Conservation (phyloP, 805 yeast species). For the Saccharomycopsis amapae region DNA sequence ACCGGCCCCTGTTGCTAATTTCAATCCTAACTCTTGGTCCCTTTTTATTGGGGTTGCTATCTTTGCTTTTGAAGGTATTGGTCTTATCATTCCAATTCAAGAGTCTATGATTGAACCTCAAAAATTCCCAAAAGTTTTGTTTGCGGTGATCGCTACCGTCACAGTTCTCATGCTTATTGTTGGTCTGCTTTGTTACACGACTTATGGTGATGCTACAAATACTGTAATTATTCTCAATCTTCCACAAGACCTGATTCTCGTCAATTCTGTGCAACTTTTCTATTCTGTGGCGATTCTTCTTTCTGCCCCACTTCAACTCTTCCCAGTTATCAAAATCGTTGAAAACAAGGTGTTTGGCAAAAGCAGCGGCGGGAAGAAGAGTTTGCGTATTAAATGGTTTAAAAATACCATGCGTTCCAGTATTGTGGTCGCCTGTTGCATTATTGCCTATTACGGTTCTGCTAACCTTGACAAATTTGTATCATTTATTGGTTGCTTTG, state of each 20-base stretch:
- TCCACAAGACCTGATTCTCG: slow-evolving; percentile 58
- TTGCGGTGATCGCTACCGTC: slow-evolving; percentile 54
- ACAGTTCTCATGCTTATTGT: slow-evolving; percentile 54
- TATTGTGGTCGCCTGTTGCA: slow-evolving; percentile 47
- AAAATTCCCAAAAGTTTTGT: slow-evolving; percentile 60
- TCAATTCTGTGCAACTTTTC: slow-evolving; percentile 59
- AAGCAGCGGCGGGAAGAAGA: slow-evolving; percentile 47
- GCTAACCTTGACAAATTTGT: slow-evolving; percentile 65
- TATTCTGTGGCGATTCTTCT: slow-evolving; percentile 69
- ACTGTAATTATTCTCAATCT: slow-evolving; percentile 67
- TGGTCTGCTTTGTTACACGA: slow-evolving; percentile 62
- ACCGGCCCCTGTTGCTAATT: slow-evolving; percentile 43
- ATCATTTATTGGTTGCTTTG: slow-evolving; percentile 76
- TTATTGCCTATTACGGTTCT: slow-evolving; percentile 62
- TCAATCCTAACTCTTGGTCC: slow-evolving; percentile 56
- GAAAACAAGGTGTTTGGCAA: slow-evolving; percentile 53
- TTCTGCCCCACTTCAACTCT: slow-evolving; percentile 73
- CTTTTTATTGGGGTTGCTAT: slow-evolving; percentile 77
- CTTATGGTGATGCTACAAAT: slow-evolving; percentile 57
- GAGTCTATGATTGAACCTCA: slow-evolving; percentile 75
- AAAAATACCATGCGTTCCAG: slow-evolving; percentile 52
- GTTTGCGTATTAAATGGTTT: slow-evolving; percentile 50
- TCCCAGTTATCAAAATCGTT: slow-evolving; percentile 70
- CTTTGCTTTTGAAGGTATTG: slow-evolving; percentile 85
- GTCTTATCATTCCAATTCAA: slow-evolving; percentile 73